These are phyloP conservation scores for Pseudocercospora eumusae DNA, from an alignment of 2,329 filamentous ascomycete genomes.

Conservation along the genomic window DNA sequence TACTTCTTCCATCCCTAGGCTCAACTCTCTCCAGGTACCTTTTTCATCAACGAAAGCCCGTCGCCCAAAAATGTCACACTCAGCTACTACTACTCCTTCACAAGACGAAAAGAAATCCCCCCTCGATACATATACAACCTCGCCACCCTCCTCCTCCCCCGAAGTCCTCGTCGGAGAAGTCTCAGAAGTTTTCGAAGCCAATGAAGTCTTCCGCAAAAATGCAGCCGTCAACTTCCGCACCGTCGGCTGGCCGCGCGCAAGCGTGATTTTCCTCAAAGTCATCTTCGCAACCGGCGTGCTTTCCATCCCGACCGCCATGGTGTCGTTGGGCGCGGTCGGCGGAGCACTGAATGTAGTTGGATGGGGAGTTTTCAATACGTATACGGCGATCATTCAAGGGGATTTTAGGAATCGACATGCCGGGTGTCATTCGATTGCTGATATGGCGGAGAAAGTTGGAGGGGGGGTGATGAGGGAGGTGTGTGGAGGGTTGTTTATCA, in stretches of 20 bases:
- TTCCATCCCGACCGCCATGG: conserved; percentile 53
- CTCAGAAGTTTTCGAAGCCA: conserved; percentile 40
- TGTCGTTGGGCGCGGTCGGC: conserved; percentile 51
- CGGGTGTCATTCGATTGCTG: conserved; percentile 56
- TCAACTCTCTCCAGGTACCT: neutral
- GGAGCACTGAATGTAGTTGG: conserved; percentile 52
- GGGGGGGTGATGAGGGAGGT: conserved; percentile 56
- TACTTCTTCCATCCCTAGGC: neutral
- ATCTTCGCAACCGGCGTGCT: conserved; percentile 55
- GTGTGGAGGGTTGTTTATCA: conserved; percentile 57
- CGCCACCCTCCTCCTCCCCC: neutral
- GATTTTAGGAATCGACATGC: conserved; percentile 55
- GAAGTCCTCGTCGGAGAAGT: conserved; percentile 25
- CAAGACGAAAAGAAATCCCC: conserved; percentile 23
- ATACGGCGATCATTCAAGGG: conserved; percentile 45
- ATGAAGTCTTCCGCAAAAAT: conserved; percentile 55
- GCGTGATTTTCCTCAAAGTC: conserved; percentile 57
- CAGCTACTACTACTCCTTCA: conserved; percentile 11
- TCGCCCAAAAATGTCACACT: conserved; percentile 10
- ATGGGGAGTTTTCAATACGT: conserved; percentile 53
- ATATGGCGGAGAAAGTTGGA: conserved; percentile 61
- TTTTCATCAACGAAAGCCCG: too few species aligned
- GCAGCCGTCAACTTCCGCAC: conserved; percentile 56
- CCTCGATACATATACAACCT: conserved; percentile 17
- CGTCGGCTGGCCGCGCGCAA: conserved; percentile 54